Evolutionary conservation across 441 rosid species (phyloP).

Genomic region (Pelargonium cotyledonis): DNA sequence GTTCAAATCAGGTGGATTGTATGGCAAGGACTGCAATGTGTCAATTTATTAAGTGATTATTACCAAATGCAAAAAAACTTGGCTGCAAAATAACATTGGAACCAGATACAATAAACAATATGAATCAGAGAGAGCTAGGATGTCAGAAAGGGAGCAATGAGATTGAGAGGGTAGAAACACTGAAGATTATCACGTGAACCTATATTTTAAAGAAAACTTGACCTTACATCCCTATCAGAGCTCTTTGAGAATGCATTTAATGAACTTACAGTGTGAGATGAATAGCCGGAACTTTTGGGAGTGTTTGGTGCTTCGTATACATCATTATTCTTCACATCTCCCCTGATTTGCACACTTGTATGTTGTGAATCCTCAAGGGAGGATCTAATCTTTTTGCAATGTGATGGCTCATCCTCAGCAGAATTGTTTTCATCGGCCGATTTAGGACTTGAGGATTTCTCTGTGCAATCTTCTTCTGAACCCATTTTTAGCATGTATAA

Average conservation of each 20-base stretch:
- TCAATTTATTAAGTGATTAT: constrained; percentile 12
- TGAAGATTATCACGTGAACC: neutral
- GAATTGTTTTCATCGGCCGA: constrained; percentile 22
- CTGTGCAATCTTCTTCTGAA: constrained; percentile 19
- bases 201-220: neutral
- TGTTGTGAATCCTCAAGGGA: constrained; percentile 26
- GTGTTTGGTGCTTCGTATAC: constrained; percentile 23
- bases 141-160: neutral
- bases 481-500: constrained; percentile 36
- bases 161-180: neutral
- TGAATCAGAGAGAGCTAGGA: too few species aligned
- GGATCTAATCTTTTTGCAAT: constrained; percentile 34
- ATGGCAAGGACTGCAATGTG: constrained; percentile 33
- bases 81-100: neutral
- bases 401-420: constrained; percentile 29
- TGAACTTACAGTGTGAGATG: constrained; percentile 22
- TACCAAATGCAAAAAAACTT: constrained; percentile 11
- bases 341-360: constrained; percentile 18
- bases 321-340: constrained; percentile 17
- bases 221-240: constrained; percentile 44
- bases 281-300: constrained; percentile 18
- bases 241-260: constrained; percentile 28
- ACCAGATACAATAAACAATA: too few species aligned
- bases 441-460: constrained; percentile 25
- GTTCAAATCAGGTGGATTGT: constrained; percentile 80